Evolutionary conservation across 352 stramenopile species (phyloP).

Genomic region (Stramenopiles sp.): DNA sequence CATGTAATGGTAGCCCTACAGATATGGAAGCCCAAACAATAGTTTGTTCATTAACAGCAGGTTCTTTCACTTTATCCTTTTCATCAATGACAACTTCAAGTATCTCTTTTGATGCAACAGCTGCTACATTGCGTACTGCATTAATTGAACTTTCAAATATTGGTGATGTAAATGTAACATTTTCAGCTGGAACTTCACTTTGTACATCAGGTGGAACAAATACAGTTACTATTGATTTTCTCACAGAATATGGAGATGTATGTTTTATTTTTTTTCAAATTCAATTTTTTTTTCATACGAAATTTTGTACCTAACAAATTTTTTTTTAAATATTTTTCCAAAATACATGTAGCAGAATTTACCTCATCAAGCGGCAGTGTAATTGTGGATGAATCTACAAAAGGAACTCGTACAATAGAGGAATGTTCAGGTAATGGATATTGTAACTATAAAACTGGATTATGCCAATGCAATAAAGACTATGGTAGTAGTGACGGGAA

Average conservation of each 20-base stretch:
- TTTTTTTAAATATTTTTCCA: slow-evolving; percentile 6
- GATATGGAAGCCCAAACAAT: too few relatives aligned
- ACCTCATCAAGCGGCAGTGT: slow-evolving; percentile 3
- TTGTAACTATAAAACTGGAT: slow-evolving; percentile 2
- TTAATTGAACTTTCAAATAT: slow-evolving; percentile 8
- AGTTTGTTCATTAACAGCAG: too few relatives aligned
- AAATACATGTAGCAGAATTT: background rate
- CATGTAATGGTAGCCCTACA: too few relatives aligned
- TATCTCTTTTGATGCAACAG: slow-evolving; percentile 2
- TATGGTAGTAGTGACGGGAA: slow-evolving; percentile 7
- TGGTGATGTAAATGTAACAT: slow-evolving; percentile 7
- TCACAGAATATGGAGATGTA: slow-evolving; percentile 2
- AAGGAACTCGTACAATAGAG: background rate
- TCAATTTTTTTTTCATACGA: too few relatives aligned
- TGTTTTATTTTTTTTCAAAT: too few relatives aligned
- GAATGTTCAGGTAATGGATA: slow-evolving; percentile 7
- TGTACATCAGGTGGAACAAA: slow-evolving; percentile 7
- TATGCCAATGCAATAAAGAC: slow-evolving; percentile 5
- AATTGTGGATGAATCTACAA: background rate
- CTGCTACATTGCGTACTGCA: background rate
- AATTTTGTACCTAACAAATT: background rate
- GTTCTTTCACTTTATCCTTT: slow-evolving; percentile 2
- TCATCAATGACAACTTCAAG: background rate
- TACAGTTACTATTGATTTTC: slow-evolving; percentile 4
- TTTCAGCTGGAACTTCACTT: background rate